Evolutionary conservation across 306 rosid species (phyloP).

Genomic region (Castanospermum australe): DNA sequence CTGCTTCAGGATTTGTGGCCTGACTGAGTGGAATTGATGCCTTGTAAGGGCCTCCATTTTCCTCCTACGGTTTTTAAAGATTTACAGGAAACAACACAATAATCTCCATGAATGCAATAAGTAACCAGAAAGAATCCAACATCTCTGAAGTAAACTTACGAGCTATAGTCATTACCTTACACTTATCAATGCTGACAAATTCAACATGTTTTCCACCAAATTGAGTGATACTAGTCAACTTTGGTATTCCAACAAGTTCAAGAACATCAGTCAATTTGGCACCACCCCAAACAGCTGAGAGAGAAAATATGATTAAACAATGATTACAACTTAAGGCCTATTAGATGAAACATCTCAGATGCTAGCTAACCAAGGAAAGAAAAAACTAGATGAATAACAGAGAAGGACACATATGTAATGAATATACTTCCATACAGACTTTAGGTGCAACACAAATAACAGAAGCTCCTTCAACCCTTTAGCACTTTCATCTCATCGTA

Average conservation of each 20-base stretch:
- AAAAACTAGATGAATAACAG: not conserved
- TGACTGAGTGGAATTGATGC: slow-evolving; percentile 91
- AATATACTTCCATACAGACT: not conserved
- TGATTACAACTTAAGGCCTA: not conserved
- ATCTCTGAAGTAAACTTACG: not conserved
- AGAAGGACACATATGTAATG: not conserved
- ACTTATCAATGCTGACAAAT: slow-evolving; percentile 85
- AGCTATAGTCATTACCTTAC: slow-evolving; percentile 65
- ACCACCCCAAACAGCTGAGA: slow-evolving; percentile 92
- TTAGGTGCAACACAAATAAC: slow-evolving; percentile 1
- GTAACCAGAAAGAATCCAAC: not conserved
- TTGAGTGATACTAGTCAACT: slow-evolving; percentile 52
- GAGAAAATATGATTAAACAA: slow-evolving; percentile 13
- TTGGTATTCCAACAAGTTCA: slow-evolving; percentile 80
- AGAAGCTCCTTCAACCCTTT: not conserved
- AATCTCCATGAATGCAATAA: not conserved
- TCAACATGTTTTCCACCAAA: slow-evolving; percentile 93
- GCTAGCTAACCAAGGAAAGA: not conserved
- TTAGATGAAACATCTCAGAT: slow-evolving; percentile 7
- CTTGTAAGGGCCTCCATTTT: slow-evolving; percentile 96
- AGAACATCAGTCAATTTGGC: slow-evolving; percentile 87
- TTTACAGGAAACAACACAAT: slow-evolving; percentile 15
- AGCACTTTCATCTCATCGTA: not conserved
- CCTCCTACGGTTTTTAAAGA: slow-evolving; percentile 58
- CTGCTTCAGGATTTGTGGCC: slow-evolving; percentile 91